Evolutionary conservation across 345 rosid genomes (phyloP), one percentile per base, ranked within the genome.

Genomic region (Heritiera littoralis): DNA sequence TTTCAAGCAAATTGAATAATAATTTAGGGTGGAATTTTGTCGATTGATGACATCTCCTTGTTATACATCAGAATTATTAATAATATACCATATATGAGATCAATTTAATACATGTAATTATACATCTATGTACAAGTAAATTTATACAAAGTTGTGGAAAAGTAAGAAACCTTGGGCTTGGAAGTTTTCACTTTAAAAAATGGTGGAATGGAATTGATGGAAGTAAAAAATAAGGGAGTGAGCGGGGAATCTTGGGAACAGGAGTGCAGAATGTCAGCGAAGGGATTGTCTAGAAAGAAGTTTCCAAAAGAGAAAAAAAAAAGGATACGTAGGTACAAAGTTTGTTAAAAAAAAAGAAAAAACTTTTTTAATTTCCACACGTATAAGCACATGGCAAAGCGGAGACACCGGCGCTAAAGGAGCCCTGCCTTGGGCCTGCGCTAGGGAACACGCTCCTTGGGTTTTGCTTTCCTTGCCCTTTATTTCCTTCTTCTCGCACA

Each of bases 321-420:
- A 12, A 11, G 43, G 43, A 40, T 3, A 5, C 17, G 55, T 70
- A 75, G 85, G 80, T 70, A 52, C 59, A 69, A 58, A 55, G 79
- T 63, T 71, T 46, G 15, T 75, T 63, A 41, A 12, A 61, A 23
- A 61, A n/a, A 35, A 35, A 35, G 1, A 35, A 35, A 35, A 35
- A 3, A 2, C 38, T 7, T 43, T 43, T 43, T 6, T 45, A 14
- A 67, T 38, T 45, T 14, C 55, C 40, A 56, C 32, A 14, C 79
- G 65, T 43, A 13, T 3, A 30, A 59, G 55, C 79, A 38, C 71
- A 32, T 35, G 63, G 73, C 77, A 78, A 74, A 84, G 89, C 89
- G 86, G 89, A 84, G 89, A 89, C 92, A 89, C 83, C 90, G 92
- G 92, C 89, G 90, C 80, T 74, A 80, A 87, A 87, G 83, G 66